phyloP scores from a whole-genome alignment of 2,329 filamentous ascomycete genomes.

The Penicillium griseofulvum region DNA sequence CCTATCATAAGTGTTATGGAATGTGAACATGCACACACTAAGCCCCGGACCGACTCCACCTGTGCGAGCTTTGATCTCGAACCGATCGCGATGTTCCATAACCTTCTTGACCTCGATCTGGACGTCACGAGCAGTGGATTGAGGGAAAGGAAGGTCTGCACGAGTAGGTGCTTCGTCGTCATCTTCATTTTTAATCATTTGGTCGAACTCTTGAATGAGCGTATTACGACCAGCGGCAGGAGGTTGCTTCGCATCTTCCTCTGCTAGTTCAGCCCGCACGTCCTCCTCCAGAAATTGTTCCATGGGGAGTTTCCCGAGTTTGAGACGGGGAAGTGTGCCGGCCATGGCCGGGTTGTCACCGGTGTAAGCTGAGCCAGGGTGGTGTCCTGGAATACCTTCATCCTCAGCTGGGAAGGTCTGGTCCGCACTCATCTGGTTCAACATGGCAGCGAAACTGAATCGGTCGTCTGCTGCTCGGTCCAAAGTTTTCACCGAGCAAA shows the following conservation, averaged over 20 bases:
- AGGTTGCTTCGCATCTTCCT: constrained; percentile 76
- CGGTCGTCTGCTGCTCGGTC: constrained; percentile 59
- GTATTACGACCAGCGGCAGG: constrained; percentile 68
- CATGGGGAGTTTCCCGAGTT: constrained; percentile 78
- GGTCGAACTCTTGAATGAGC: constrained; percentile 83
- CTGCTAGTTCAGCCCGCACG: constrained; percentile 79
- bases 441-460: constrained; percentile 58
- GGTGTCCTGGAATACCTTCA: constrained; percentile 67
- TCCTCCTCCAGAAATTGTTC: constrained; percentile 80
- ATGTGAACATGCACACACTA: constrained; percentile 96
- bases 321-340: constrained; percentile 60
- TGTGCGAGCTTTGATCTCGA: constrained; percentile 79
- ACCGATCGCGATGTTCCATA: constrained; percentile 86
- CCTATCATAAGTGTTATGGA: constrained; percentile 93
- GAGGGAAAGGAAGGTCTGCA: constrained; percentile 78
- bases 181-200: constrained; percentile 84
- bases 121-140: constrained; percentile 84
- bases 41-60: constrained; percentile 79
- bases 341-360: constrained; percentile 57
- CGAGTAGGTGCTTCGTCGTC: constrained; percentile 77
- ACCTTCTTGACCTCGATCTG: constrained; percentile 92
- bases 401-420: constrained; percentile 63
- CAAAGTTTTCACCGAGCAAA: constrained; percentile 58
- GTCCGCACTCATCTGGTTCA: constrained; percentile 54
- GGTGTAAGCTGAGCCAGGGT: constrained; percentile 62